Percentiles rank a stretch among this genome's conserved stretches.
These are phyloP conservation scores for Suhomyces coccinellae DNA, from an alignment of 1,139 yeast genomes.

Conservation along the genomic window DNA sequence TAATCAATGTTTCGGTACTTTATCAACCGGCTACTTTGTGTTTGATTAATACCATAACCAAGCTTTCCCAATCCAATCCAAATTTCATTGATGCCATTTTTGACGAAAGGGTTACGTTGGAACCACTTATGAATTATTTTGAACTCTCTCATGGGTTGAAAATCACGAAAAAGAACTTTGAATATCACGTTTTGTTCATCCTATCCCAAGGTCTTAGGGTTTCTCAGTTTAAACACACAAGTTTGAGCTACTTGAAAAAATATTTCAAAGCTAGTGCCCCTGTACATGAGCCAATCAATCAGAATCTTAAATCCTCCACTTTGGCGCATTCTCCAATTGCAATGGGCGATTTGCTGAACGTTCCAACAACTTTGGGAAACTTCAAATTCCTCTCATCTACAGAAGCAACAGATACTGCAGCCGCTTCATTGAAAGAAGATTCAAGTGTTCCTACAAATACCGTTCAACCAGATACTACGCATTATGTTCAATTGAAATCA, in stretches of 20 bases:
- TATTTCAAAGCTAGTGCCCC: conserved; percentile 39
- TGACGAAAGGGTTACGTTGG: conserved; percentile 40
- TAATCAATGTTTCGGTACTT: conserved; percentile 34
- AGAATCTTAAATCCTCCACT: not conserved
- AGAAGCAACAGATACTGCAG: too few species aligned
- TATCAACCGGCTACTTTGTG: conserved; percentile 60
- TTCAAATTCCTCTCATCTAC: not conserved
- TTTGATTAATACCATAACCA: conserved; percentile 30
- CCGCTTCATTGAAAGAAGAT: not conserved
- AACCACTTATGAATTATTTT: conserved; percentile 42
- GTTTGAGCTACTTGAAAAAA: conserved; percentile 52
- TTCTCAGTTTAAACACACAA: conserved; percentile 59
- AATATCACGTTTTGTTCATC: conserved; percentile 52
- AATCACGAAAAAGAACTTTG: conserved; percentile 51
- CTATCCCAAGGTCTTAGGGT: conserved; percentile 64
- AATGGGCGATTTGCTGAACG: conserved; percentile 8
- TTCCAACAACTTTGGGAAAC: conserved; percentile 2
- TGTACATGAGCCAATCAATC: not conserved
- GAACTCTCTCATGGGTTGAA: conserved; percentile 48
- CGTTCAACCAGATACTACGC: not conserved
- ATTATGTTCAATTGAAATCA: conserved; percentile 2
- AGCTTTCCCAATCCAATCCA: conserved; percentile 25
- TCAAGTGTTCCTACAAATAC: not conserved
- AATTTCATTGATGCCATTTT: conserved; percentile 35
- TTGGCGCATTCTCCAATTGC: not conserved